Percentiles rank a stretch among this genome's conserved stretches.
These are phyloP conservation scores for Beauveria sp. DNA, from an alignment of 2,329 filamentous ascomycete species.

Conservation along the genomic window DNA sequence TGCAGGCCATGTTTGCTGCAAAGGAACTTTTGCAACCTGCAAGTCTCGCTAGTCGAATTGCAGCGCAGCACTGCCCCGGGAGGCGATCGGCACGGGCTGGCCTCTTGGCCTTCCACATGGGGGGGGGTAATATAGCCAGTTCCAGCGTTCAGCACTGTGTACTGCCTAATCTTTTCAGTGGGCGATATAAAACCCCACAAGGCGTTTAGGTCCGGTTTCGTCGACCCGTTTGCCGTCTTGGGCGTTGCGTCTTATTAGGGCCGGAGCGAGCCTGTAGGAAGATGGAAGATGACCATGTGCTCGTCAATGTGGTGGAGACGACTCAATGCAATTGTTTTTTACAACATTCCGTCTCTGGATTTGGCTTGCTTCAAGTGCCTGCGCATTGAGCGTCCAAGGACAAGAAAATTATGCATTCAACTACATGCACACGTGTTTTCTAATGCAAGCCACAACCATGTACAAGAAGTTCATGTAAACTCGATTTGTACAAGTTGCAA, in stretches of 20 bases:
- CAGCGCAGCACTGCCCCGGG: not conserved
- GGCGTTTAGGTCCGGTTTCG: no score
- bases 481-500: not conserved
- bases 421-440: no score
- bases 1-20: not conserved
- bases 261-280: not conserved
- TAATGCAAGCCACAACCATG: not conserved
- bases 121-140: conserved; percentile 2
- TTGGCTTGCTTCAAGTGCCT: not conserved
- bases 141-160: no score
- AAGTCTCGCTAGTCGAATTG: not conserved
- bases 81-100: not conserved
- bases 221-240: no score
- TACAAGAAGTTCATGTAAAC: not conserved
- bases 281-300: not conserved
- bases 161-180: no score
- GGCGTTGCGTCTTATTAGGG: not conserved
- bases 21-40: not conserved
- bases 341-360: not conserved
- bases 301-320: not conserved
- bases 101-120: conserved; percentile 6
- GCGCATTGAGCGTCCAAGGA: no score
- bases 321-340: not conserved
- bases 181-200: no score
- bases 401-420: no score